phyloP scores from a whole-genome alignment of 306 rosid genomes.

The Vicia sativa region DNA sequence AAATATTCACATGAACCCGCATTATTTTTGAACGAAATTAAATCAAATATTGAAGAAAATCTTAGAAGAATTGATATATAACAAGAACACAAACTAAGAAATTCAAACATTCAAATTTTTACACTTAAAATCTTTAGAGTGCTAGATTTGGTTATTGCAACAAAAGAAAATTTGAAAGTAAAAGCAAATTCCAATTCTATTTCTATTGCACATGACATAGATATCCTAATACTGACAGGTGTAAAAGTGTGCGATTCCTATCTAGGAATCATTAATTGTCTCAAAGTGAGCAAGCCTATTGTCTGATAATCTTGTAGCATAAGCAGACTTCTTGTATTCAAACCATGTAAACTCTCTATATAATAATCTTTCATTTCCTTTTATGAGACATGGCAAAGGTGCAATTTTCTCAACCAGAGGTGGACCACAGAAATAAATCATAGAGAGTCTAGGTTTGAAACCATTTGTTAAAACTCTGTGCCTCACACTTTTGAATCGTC shows the following conservation, averaged over 20 bases:
- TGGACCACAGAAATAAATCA: constrained; percentile 82
- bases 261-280: constrained; percentile 34
- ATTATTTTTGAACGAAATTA: too few relatives aligned
- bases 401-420: constrained; percentile 70
- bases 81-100: too few relatives aligned
- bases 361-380: constrained; percentile 67
- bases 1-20: too few relatives aligned
- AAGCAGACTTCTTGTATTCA: constrained; percentile 67
- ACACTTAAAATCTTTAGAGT: too few relatives aligned
- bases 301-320: constrained; percentile 60
- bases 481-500: constrained; percentile 74
- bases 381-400: constrained; percentile 64
- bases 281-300: constrained; percentile 74
- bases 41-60: too few relatives aligned
- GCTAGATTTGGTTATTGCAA: too few relatives aligned
- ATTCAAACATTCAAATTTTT: too few relatives aligned
- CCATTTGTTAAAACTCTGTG: constrained; percentile 78
- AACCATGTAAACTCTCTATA: constrained; percentile 86
- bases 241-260: neutral
- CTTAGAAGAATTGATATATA: too few relatives aligned
- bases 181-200: neutral
- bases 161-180: too few relatives aligned
- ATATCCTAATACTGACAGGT: neutral
- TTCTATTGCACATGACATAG: neutral
- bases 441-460: constrained; percentile 66